Conservation (phyloP, 805 yeast genomes). For the Metschnikowia baotianmanensis region DNA sequence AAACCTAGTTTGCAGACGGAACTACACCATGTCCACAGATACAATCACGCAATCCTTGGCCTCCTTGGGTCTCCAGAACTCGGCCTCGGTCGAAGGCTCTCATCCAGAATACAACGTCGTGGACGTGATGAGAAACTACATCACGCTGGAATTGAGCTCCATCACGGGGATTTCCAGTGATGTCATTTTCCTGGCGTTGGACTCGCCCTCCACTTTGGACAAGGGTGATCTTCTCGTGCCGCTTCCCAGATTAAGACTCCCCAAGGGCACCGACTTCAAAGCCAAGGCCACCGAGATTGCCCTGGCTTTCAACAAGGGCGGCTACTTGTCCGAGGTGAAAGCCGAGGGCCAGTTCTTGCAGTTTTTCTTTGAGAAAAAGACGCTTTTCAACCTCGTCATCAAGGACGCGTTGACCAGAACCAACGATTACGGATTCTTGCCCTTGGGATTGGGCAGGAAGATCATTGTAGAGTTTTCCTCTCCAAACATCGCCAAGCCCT, state of each 20-base stretch:
- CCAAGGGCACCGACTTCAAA: conserved; percentile 73
- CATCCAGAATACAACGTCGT: conserved; percentile 76
- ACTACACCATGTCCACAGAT: conserved; percentile 21
- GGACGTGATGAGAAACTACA: conserved; percentile 87
- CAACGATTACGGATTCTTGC: conserved; percentile 67
- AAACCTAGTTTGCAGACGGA: conserved; percentile 9
- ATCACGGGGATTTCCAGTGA: conserved; percentile 69
- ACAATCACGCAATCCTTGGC: conserved; percentile 35
- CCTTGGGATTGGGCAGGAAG: conserved; percentile 65
- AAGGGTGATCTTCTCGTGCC: conserved; percentile 94
- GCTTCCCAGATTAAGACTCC: conserved; percentile 75
- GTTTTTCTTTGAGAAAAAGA: conserved; percentile 70
- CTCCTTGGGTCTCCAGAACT: conserved; percentile 33
- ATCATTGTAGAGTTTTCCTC: conserved; percentile 88
- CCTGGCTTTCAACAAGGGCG: conserved; percentile 67
- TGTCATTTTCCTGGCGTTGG: conserved; percentile 80
- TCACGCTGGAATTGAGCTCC: conserved; percentile 70
- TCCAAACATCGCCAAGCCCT: conserved; percentile 98
- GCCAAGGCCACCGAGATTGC: conserved; percentile 78
- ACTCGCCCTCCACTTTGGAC: conserved; percentile 80
- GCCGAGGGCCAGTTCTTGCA: conserved; percentile 91
- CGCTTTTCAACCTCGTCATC: conserved; percentile 65
- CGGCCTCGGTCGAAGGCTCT: conserved; percentile 51
- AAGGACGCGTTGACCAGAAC: conserved; percentile 64
- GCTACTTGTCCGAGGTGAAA: conserved; percentile 64